A percentile compares a stretch with the other conserved stretches of the same genome.
These are phyloP conservation scores for Mucor velutinosus DNA, from an alignment of 371 early-diverging fungal genomes.

Conservation along the genomic window DNA sequence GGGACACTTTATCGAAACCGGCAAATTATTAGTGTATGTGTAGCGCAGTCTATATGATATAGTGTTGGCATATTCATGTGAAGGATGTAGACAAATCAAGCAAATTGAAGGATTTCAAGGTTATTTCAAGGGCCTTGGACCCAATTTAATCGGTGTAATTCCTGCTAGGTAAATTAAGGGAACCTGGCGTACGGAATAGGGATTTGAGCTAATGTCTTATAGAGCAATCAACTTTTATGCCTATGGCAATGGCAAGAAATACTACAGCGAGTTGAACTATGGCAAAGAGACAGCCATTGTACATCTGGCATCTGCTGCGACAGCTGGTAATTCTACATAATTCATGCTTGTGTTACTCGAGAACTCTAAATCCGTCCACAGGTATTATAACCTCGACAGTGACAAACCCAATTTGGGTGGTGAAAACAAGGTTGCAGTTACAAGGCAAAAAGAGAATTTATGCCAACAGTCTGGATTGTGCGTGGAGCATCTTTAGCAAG, in stretches of 20 bases:
- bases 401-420: slow-evolving; percentile 97
- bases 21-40: slow-evolving; percentile 54
- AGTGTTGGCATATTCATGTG: too few relatives aligned
- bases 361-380: neutral
- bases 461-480: slow-evolving; percentile 78
- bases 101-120: slow-evolving; percentile 83
- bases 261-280: slow-evolving; percentile 71
- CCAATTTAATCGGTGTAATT: slow-evolving; percentile 91
- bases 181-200: neutral
- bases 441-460: slow-evolving; percentile 63
- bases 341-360: slow-evolving; percentile 1
- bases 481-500: slow-evolving; percentile 62
- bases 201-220: neutral
- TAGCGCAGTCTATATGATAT: neutral
- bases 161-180: slow-evolving; percentile 57
- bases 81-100: slow-evolving; percentile 61
- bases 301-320: slow-evolving; percentile 81
- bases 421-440: slow-evolving; percentile 95
- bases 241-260: slow-evolving; percentile 86
- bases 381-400: slow-evolving; percentile 73
- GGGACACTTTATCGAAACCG: slow-evolving; percentile 56
- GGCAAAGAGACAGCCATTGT: slow-evolving; percentile 81
- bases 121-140: slow-evolving; percentile 92
- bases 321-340: slow-evolving; percentile 65
- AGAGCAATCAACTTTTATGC: slow-evolving; percentile 88